Evolutionary conservation across 1,284 basidiomycete species (phyloP).

Genomic region (Rhodotorula sp.): DNA sequence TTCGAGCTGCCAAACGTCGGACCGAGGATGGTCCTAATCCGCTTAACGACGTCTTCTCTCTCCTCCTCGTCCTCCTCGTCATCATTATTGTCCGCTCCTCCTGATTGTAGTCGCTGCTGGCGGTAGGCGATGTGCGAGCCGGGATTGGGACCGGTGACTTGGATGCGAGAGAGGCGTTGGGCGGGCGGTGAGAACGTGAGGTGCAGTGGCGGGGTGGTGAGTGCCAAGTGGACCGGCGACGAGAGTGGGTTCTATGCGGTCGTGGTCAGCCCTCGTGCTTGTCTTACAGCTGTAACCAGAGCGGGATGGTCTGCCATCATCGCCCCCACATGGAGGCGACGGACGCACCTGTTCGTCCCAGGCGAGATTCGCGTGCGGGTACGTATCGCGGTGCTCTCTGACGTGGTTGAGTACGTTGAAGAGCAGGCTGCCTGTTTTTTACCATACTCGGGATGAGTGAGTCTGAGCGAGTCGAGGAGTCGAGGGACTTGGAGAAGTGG

Average conservation of each 20-base stretch:
- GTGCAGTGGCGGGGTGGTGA: conserved; percentile 35
- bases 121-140: conserved; percentile 31
- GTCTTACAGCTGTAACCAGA: too few species aligned
- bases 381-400: conserved; percentile 12
- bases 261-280: too few species aligned
- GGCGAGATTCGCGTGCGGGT: conserved; percentile 20
- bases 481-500: not conserved
- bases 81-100: too few species aligned
- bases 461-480: too few species aligned
- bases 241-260: conserved; percentile 24
- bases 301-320: too few species aligned
- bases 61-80: conserved; percentile 11
- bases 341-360: conserved; percentile 32
- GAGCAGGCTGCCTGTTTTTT: conserved; percentile 29
- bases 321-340: not conserved
- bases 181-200: conserved; percentile 33
- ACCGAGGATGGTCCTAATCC: conserved; percentile 29
- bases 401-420: conserved; percentile 37
- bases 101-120: conserved; percentile 19
- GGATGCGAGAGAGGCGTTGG: conserved; percentile 35
- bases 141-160: conserved; percentile 10
- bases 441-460: too few species aligned
- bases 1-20: conserved; percentile 26
- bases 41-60: conserved; percentile 34
- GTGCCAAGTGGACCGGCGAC: conserved; percentile 26